Percentiles rank a stretch among this genome's conserved stretches.
Evolutionary conservation across 1,139 yeast genomes (phyloP).

Genomic region (Suhomyces yuchorum): DNA sequence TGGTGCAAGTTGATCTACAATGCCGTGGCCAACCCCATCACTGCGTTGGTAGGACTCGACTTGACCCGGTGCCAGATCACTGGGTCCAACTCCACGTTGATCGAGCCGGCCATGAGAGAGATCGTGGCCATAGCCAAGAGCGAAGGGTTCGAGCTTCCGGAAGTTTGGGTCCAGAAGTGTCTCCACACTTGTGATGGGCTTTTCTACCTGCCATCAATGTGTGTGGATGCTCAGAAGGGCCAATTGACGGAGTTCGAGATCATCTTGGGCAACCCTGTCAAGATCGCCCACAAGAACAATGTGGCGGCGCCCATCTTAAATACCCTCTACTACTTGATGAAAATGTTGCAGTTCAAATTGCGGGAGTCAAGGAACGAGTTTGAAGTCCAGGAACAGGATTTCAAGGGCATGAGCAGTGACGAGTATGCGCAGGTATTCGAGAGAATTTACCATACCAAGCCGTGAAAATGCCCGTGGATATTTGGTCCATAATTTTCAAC

Average conservation of each 20-base stretch:
- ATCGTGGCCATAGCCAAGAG: conserved; percentile 61
- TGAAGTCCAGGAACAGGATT: conserved; percentile 30
- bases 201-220: conserved; percentile 75
- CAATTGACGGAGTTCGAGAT: conserved; percentile 73
- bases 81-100: conserved; percentile 51
- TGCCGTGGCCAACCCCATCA: conserved; percentile 62
- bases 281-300: conserved; percentile 54
- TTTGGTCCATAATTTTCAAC: too few species aligned
- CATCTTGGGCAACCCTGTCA: conserved; percentile 71
- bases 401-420: conserved; percentile 28
- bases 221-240: conserved; percentile 66
- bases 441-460: conserved; percentile 8
- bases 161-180: conserved; percentile 47
- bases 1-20: conserved; percentile 80
- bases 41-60: conserved; percentile 54
- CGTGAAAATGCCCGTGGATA: not conserved
- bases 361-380: conserved; percentile 56
- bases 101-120: conserved; percentile 69
- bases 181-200: conserved; percentile 62
- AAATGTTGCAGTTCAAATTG: conserved; percentile 59
- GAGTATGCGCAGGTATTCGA: conserved; percentile 31
- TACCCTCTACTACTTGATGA: conserved; percentile 58
- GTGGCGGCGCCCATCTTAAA: conserved; percentile 62
- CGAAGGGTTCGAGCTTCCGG: conserved; percentile 58
- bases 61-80: conserved; percentile 59